A percentile compares a stretch with the other conserved stretches of the same genome.
These are phyloP conservation scores for Maudiozyma humilis DNA, from an alignment of 1,139 yeast species.

Conservation along the genomic window DNA sequence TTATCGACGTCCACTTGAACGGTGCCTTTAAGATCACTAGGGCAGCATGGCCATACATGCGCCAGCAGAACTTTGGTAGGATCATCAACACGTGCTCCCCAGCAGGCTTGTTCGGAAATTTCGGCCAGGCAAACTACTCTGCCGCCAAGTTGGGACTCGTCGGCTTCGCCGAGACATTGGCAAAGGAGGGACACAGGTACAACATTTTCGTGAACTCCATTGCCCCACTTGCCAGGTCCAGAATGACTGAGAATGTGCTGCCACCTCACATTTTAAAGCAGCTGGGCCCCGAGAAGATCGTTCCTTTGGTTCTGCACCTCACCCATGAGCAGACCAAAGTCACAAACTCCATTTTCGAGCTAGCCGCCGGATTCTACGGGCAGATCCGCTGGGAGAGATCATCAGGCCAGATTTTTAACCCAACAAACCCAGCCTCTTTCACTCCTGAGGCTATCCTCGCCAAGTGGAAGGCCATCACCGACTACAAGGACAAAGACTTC, in stretches of 20 bases:
- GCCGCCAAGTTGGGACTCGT: slow-evolving; percentile 88
- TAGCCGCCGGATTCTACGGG: slow-evolving; percentile 89
- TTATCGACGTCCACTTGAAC: slow-evolving; percentile 77
- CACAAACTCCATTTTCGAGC: slow-evolving; percentile 76
- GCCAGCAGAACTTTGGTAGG: slow-evolving; percentile 79
- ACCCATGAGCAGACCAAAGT: slow-evolving; percentile 53
- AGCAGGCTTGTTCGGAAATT: slow-evolving; percentile 93
- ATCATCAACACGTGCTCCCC: slow-evolving; percentile 90
- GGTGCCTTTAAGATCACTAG: slow-evolving; percentile 82
- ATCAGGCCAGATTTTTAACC: slow-evolving; percentile 75
- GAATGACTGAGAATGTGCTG: slow-evolving; percentile 88
- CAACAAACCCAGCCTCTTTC: slow-evolving; percentile 49
- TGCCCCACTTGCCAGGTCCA: slow-evolving; percentile 90
- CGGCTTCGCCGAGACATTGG: slow-evolving; percentile 88
- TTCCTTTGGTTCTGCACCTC: slow-evolving; percentile 79
- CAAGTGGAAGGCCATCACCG: slow-evolving; percentile 55
- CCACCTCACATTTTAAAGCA: slow-evolving; percentile 79
- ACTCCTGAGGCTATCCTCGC: slow-evolving; percentile 81
- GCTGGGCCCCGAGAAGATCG: slow-evolving; percentile 80
- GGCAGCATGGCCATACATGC: slow-evolving; percentile 91
- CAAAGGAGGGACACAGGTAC: slow-evolving; percentile 84
- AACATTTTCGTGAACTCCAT: slow-evolving; percentile 79
- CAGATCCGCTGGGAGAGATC: slow-evolving; percentile 95
- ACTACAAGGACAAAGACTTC: slow-evolving; percentile 52
- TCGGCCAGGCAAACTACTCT: slow-evolving; percentile 93